Conservation (phyloP, 2,329 filamentous ascomycete species). For the Aureobasidium sp. region DNA sequence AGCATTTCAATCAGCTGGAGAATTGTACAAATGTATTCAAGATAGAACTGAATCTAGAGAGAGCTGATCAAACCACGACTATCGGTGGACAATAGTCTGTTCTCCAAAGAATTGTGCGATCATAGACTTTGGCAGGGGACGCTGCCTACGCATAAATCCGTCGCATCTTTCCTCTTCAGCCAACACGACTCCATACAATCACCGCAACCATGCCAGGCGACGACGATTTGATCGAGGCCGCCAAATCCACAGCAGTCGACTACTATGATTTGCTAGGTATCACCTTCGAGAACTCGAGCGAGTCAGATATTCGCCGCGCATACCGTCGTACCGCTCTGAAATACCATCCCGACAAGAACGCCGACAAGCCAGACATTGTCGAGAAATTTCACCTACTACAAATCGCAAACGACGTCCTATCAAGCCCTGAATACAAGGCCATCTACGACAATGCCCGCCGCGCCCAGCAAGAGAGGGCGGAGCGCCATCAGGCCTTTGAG, state of each 20-base stretch:
- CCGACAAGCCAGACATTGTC: slow-evolving; percentile 56
- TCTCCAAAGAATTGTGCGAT: not conserved
- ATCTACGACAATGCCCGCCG: slow-evolving; percentile 73
- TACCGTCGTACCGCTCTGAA: slow-evolving; percentile 82
- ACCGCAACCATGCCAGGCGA: slow-evolving; percentile 20
- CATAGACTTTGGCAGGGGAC: not conserved
- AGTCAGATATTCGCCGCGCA: slow-evolving; percentile 71
- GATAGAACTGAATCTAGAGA: not conserved
- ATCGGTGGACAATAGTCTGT: not conserved
- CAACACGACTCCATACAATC: too few relatives aligned
- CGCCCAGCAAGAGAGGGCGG: slow-evolving; percentile 61
- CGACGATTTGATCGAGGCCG: slow-evolving; percentile 38
- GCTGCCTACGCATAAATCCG: not conserved
- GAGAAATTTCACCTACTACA: slow-evolving; percentile 80
- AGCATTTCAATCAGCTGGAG: not conserved
- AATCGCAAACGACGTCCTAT: slow-evolving; percentile 78
- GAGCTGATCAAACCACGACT: not conserved
- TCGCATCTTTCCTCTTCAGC: not conserved
- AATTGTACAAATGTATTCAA: not conserved
- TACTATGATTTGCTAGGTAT: slow-evolving; percentile 72
- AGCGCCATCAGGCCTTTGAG: slow-evolving; percentile 67
- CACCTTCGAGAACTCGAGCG: slow-evolving; percentile 51
- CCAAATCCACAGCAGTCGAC: slow-evolving; percentile 45
- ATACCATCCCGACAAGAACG: slow-evolving; percentile 89
- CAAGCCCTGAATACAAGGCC: slow-evolving; percentile 60